Base-by-base conservation (phyloP, 192 early-diverging fungal species). In the Geosiphon pyriformis region DNA sequence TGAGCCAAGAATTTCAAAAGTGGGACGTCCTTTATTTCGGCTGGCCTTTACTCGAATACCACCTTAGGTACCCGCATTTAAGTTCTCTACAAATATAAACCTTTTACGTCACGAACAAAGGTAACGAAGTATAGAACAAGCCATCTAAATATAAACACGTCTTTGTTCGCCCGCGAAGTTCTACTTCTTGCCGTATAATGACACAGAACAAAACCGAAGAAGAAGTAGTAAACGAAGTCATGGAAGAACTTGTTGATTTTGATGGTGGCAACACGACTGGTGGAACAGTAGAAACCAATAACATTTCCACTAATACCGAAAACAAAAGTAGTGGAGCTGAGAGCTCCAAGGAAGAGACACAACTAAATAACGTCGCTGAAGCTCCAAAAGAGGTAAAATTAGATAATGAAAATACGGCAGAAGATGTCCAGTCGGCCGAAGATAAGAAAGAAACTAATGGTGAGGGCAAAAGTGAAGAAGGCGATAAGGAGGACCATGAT, bases 161-260 rank as follows among this genome's bases (percentile, higher is more conserved):
- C n/a, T n/a, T n/a, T n/a, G n/a, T n/a, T n/a, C n/a, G n/a, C n/a
- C n/a, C n/a, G n/a, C n/a, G n/a, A n/a, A n/a, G n/a, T n/a, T n/a
- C n/a, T n/a, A n/a, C n/a, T n/a, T n/a, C n/a, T n/a, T n/a, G 7
- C 47, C 52, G 26, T 4, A 18, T 25, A 54, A 54, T 54, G 52
- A 57, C 55, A 57, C 26, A 29, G 32, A 57, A 56, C 27, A 56
- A 57, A 20, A 31, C 55, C 12, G 55, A 57, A 31, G 55, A 57
- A 31, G 55, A 57, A 57, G 27, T 57, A 29, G 55, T 57, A 27
- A 29, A 57, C 27, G 54, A 56, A 27, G 23, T 56, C 27, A 27
- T n/a, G 20, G 27, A 56, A 4, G 12, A 57, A 18, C 30, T 57
- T 18, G 23, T 57, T 17, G 30, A 57, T 29, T 57, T 29, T 32